Evolutionary conservation across 805 yeast species (phyloP), one percentile per base, ranked within the genome.

Genomic region (Kuraishia piskuri): DNA sequence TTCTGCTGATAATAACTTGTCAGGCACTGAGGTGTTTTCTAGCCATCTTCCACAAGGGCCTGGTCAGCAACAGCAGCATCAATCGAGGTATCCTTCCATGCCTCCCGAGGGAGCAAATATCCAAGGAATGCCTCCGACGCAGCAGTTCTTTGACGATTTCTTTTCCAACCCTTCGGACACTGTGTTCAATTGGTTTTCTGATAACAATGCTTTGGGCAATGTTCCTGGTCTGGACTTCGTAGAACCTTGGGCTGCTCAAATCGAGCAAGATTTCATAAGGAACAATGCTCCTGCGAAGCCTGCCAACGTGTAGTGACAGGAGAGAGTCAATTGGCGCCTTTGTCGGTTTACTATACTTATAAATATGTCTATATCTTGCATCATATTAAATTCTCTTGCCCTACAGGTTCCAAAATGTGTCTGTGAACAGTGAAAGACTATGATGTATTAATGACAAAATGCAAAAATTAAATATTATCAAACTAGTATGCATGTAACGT

Each of bases 191-290:
- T 79, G 82, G 80, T 78, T 79, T 53, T 64, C 75, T 46, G 68
- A 69, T 31, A 63, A 62, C 31, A 56, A 55, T 24, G 54, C 58
- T 45, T 76, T 77, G 55, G 40, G 40, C 7, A 77, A 72, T 51
- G 72, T 75, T 48, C 73, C 79, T 22, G 85, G 85, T 17, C 63
- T 80, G 50, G 83, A 79, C 53, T 80, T 80, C 58, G 85, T 84
- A 25, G 91, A 84, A 44, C 89, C 89, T 2, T 86, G 90, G 84
- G 86, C 92, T 0, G 88, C 84, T 63, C 83, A 85, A 79, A 78
- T 86, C 46, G 92, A 86, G 63, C 84, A 82, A 58, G 88, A 83
- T 55, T 76, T 80, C 54, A 52, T 77, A 49, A 65, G 64, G 50
- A 68, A 67, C 48, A 66, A 62, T 49, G 40, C 40, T 31, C 17